Evolutionary conservation across 2,329 filamentous ascomycete genomes (phyloP), one percentile per base, ranked within the genome.

Genomic region (Hymenoscyphus fructigenus): DNA sequence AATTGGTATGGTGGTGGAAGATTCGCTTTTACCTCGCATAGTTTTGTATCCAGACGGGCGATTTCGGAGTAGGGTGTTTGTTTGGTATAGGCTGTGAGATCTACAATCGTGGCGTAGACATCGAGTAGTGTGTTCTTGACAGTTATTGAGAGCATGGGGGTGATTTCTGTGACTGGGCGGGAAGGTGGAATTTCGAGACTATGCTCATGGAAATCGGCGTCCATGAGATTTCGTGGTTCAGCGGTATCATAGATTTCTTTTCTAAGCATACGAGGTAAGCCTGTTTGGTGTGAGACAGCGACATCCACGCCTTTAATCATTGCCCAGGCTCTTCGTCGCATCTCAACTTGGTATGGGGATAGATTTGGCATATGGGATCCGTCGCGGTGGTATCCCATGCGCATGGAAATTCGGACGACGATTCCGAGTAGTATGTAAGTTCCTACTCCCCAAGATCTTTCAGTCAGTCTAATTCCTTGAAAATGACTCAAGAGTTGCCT

Each of bases 231-330:
- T 36, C 81, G 79, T 15, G 88, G 87, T 26, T 87, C 74, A 1
- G 80, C 77, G 0, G 86, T 88, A 70, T 91, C 88, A 55, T 81
- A 84, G 66, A 90, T 87, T 36, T 85, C 82, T 28, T 82, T 80
- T 66, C 85, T 82, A 58, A 90, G 81, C 84, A 90, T 87, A 70
- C 83, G 83, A 1, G 88, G 88, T 60, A 91, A 78, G 1, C 88
- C 88, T 66, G 89, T 80, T 72, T 90, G 87, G 71, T 88, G 88
- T 0, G 86, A 84, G 28, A 88, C 86, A 3, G 90, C 74, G 2
- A 87, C 75, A 72, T 91, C 88, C 44, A 88, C 80, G 70, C 88
- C 85, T 28, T 80, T 75, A 9, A 80, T 79, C 67, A 84, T 76
- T 63, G 81, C 81, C 84, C 84, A 85, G 70, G 82, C 75, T 65